Percentiles rank a stretch among this genome's conserved stretches.
Evolutionary conservation across 441 rosid species (phyloP).

Genomic region (Populus hybrid): DNA sequence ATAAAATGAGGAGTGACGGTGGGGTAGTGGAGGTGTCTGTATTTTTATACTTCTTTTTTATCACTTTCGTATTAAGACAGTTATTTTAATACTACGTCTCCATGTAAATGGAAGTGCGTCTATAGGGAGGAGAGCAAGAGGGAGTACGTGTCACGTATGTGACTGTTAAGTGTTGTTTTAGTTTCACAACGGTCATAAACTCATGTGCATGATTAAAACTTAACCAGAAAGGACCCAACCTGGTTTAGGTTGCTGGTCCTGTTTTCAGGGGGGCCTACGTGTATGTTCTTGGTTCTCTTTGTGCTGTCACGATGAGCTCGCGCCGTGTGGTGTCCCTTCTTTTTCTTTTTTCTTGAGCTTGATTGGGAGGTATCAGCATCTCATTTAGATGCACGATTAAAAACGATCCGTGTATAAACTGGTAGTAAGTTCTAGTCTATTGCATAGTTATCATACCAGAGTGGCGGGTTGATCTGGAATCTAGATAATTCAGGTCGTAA

Average conservation of each 20-base stretch:
- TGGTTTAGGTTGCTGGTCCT: conserved; percentile 11
- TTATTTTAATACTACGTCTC: not conserved
- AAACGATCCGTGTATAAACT: too few relatives aligned
- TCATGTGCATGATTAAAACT: conserved; percentile 23
- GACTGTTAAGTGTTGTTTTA: not conserved
- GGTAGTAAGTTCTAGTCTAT: not conserved
- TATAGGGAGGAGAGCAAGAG: conserved; percentile 20
- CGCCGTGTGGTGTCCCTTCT: not conserved
- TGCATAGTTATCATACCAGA: too few relatives aligned
- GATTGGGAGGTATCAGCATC: not conserved
- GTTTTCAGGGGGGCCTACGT: not conserved
- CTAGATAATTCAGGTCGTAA: too few relatives aligned
- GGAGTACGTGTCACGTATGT: not conserved
- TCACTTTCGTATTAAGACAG: not conserved
- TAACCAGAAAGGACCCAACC: conserved; percentile 19
- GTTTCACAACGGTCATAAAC: conserved; percentile 43
- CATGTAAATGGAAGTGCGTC: not conserved
- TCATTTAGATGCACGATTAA: not conserved
- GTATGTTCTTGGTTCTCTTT: not conserved
- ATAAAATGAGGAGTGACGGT: conserved; percentile 12
- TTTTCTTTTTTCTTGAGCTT: not conserved
- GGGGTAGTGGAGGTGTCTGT: conserved; percentile 18
- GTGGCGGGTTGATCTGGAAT: too few relatives aligned
- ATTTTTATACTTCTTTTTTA: not conserved
- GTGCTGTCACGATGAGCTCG: not conserved